These are phyloP conservation scores for Plantago elongata DNA, from an alignment of 257 asterid species.

Conservation along the genomic window DNA sequence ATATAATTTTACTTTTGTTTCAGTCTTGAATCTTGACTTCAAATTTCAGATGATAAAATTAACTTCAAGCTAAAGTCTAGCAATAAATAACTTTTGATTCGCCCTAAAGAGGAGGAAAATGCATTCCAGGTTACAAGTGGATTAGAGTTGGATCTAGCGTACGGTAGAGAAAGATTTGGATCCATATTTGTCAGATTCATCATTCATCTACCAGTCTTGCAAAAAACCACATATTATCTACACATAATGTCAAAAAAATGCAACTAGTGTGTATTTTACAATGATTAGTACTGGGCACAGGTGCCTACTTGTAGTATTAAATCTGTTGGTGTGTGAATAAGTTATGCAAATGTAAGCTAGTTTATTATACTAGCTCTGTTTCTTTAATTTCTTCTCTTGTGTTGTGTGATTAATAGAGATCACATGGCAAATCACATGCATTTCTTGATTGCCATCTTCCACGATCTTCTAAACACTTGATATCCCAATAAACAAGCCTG, in stretches of 20 bases:
- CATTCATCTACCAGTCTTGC: not conserved
- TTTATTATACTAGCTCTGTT: not conserved
- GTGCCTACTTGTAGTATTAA: slow-evolving; percentile 19
- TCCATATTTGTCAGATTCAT: not conserved
- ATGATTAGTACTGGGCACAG: slow-evolving; percentile 10
- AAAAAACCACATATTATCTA: no score
- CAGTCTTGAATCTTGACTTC: no score
- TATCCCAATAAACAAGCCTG: slow-evolving; percentile 20
- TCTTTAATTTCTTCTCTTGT: not conserved
- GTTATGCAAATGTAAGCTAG: not conserved
- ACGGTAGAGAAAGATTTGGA: not conserved
- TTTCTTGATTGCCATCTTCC: slow-evolving; percentile 42
- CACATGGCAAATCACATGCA: slow-evolving; percentile 35
- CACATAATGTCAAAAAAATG: not conserved
- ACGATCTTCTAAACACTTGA: slow-evolving; percentile 34
- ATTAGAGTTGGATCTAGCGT: slow-evolving; percentile 1
- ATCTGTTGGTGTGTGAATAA: slow-evolving; percentile 1
- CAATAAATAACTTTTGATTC: no score
- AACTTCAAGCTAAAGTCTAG: no score
- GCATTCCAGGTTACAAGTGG: not conserved
- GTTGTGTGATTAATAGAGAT: slow-evolving; percentile 1
- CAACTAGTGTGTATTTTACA: slow-evolving; percentile 6
- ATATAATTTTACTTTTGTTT: no score
- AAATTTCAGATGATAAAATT: no score
- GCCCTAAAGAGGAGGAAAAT: no score